These are phyloP conservation scores for Leccinellum luteum DNA, from an alignment of 768 basidiomycete species.

Conservation along the genomic window DNA sequence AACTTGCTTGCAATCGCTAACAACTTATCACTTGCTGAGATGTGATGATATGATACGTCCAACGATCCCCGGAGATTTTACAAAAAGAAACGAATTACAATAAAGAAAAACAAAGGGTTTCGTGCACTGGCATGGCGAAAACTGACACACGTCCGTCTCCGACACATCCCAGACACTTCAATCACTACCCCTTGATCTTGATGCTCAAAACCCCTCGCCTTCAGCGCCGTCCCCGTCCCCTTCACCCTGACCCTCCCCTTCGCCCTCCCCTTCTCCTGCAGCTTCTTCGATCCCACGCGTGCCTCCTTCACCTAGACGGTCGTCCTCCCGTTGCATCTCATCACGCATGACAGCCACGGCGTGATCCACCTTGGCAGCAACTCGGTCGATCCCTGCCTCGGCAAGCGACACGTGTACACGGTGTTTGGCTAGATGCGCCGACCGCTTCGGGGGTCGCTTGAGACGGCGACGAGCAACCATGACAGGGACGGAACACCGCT, in stretches of 20 bases:
- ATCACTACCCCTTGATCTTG: constrained; percentile 21
- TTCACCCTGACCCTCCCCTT: constrained; percentile 11
- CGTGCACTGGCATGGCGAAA: neutral
- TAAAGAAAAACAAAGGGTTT: neutral
- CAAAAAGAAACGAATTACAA: neutral
- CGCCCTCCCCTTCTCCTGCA: constrained; percentile 25
- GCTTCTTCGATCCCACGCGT: constrained; percentile 19
- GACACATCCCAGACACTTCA: neutral
- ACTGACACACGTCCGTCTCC: no score
- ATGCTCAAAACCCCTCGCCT: constrained; percentile 30
- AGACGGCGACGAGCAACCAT: constrained; percentile 94
- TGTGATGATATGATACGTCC: neutral
- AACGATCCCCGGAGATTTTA: neutral
- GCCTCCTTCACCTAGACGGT: constrained; percentile 24
- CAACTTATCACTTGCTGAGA: neutral
- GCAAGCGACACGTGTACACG: constrained; percentile 84
- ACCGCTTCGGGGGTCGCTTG: constrained; percentile 79
- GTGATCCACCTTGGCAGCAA: constrained; percentile 80
- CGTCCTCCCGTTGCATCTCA: constrained; percentile 70
- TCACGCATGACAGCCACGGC: constrained; percentile 81
- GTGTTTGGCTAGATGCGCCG: constrained; percentile 78
- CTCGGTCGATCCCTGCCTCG: constrained; percentile 82
- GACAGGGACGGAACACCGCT: constrained; percentile 93
- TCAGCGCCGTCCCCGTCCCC: constrained; percentile 27
- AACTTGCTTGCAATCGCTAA: neutral